phyloP scores from a whole-genome alignment of 306 rosid genomes.

The Astragalus membranaceus region DNA sequence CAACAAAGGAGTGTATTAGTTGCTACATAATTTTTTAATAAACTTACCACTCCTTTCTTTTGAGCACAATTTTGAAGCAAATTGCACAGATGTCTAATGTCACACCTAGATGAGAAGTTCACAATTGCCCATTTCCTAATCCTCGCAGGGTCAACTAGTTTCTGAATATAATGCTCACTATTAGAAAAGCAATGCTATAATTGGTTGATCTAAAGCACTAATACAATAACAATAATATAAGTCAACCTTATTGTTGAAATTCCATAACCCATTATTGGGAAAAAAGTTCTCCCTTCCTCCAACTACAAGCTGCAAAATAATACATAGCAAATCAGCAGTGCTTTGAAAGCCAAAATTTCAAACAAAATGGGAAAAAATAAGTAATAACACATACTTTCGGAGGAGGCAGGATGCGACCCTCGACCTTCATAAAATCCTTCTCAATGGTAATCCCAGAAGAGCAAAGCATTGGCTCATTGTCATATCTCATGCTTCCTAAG shows the following conservation, averaged over 20 bases:
- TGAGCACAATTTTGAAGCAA: slow-evolving; percentile 4
- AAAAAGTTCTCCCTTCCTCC: slow-evolving; percentile 8
- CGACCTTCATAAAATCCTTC: slow-evolving; percentile 10
- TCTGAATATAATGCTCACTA: slow-evolving; percentile 4
- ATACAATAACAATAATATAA: too few relatives aligned
- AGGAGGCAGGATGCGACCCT: slow-evolving; percentile 34
- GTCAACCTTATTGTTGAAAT: slow-evolving; percentile 36
- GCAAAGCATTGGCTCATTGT: slow-evolving; percentile 33
- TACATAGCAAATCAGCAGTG: background rate
- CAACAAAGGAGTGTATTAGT: background rate
- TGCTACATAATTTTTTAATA: background rate
- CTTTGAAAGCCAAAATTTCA: background rate
- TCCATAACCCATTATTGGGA: slow-evolving; percentile 41
- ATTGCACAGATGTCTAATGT: background rate
- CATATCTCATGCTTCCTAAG: slow-evolving; percentile 27
- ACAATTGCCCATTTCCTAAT: slow-evolving; percentile 36
- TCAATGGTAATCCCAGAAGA: slow-evolving; percentile 30
- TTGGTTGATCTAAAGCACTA: too few relatives aligned
- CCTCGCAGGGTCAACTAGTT: slow-evolving; percentile 24
- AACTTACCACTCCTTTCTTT: slow-evolving; percentile 37
- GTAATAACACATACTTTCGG: slow-evolving; percentile 26
- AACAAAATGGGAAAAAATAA: background rate
- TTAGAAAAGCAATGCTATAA: background rate
- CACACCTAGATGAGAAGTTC: slow-evolving; percentile 37
- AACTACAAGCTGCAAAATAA: slow-evolving; percentile 24